Percentiles rank a stretch among this genome's conserved stretches.
These are phyloP conservation scores for Saccharomycopsis sp. DNA, from an alignment of 805 yeast genomes.

Conservation along the genomic window DNA sequence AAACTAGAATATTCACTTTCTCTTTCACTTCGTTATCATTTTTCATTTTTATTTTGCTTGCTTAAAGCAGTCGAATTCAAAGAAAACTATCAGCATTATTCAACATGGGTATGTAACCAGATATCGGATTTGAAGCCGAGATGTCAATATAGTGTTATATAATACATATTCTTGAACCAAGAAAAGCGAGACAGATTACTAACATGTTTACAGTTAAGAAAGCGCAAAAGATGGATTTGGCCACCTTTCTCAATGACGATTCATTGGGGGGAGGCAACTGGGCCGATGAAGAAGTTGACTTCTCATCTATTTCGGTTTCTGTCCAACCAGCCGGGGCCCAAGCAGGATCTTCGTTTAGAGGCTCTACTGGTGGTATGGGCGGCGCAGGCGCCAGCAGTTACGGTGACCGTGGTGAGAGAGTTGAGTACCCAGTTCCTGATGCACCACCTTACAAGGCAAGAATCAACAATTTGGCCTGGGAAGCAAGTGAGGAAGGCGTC, in stretches of 20 bases:
- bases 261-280: conserved; percentile 68
- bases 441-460: conserved; percentile 90
- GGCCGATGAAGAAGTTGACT: conserved; percentile 82
- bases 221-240: conserved; percentile 74
- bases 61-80: neutral
- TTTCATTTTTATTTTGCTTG: neutral
- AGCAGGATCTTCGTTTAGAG: conserved; percentile 26
- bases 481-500: conserved; percentile 58
- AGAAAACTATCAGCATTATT: neutral
- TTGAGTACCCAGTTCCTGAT: conserved; percentile 82
- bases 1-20: neutral
- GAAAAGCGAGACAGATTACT: neutral
- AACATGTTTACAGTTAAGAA: conserved; percentile 26
- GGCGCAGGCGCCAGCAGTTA: neutral
- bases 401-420: conserved; percentile 42
- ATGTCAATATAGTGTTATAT: no score
- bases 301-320: conserved; percentile 53
- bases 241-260: conserved; percentile 75
- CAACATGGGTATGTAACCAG: neutral
- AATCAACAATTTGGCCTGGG: conserved; percentile 81
- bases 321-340: conserved; percentile 27
- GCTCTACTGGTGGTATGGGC: conserved; percentile 26
- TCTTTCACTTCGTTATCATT: neutral
- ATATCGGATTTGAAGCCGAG: no score
- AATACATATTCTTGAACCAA: neutral